Conservation (phyloP, 371 early-diverging fungal genomes). For the Circinella minor region DNA sequence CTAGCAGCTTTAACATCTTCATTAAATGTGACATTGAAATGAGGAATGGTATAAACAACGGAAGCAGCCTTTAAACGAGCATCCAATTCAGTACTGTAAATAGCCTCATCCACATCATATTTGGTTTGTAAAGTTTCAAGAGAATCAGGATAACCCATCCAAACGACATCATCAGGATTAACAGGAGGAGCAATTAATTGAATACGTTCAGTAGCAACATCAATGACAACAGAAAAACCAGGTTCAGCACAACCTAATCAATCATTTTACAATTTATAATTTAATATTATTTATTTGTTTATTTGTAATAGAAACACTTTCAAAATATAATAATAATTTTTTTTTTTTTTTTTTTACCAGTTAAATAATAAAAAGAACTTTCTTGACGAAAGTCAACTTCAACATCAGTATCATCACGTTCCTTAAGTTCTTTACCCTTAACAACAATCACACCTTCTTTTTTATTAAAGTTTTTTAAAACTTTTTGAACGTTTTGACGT, state of each 20-base stretch:
- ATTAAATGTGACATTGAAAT: conserved; percentile 17
- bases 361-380: conserved; percentile 79
- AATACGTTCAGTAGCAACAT: conserved; percentile 66
- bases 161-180: conserved; percentile 80
- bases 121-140: conserved; percentile 49
- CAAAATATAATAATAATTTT: too few relatives aligned
- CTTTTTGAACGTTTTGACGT: conserved; percentile 67
- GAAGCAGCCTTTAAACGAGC: conserved; percentile 32
- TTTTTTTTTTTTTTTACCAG: conserved; percentile 38
- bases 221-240: conserved; percentile 73
- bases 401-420: conserved; percentile 79
- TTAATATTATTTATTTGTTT: neutral
- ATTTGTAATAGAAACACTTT: too few relatives aligned
- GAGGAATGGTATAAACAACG: conserved; percentile 44
- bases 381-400: conserved; percentile 86
- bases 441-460: conserved; percentile 71
- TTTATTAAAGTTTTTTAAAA: conserved; percentile 61
- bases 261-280: neutral
- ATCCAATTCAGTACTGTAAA: conserved; percentile 46
- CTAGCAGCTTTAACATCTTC: conserved; percentile 25
- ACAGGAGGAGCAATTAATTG: conserved; percentile 73
- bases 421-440: conserved; percentile 63
- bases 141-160: conserved; percentile 78
- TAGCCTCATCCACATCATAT: conserved; percentile 71
- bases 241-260: conserved; percentile 71